Evolutionary conservation across 1,284 basidiomycete species (phyloP).

Genomic region (Peniophora sp.): DNA sequence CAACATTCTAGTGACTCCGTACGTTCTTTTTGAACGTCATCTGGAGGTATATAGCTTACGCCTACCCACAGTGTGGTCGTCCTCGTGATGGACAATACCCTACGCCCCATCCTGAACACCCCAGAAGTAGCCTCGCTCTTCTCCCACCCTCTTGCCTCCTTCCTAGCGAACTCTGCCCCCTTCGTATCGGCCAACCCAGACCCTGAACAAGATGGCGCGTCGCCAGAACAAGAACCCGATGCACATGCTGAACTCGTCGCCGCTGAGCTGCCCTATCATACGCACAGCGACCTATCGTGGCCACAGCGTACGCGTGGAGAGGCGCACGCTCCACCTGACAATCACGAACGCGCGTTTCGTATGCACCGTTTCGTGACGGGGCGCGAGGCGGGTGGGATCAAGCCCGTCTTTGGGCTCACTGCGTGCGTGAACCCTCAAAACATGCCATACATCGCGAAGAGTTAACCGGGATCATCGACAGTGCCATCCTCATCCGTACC

Average conservation of each 20-base stretch:
- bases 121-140: slow-evolving; percentile 75
- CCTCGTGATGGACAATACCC: slow-evolving; percentile 64
- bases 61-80: slow-evolving; percentile 60
- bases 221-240: slow-evolving; percentile 4
- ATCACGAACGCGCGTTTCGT: slow-evolving; percentile 28
- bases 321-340: slow-evolving; percentile 10
- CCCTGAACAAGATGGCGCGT: slow-evolving; percentile 1
- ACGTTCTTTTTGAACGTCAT: slow-evolving; percentile 21
- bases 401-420: slow-evolving; percentile 78
- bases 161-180: slow-evolving; percentile 61
- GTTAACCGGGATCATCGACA: slow-evolving; percentile 18
- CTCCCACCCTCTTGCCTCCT: slow-evolving; percentile 71
- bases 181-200: slow-evolving; percentile 2
- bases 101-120: slow-evolving; percentile 71
- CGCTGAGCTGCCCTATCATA: slow-evolving; percentile 59
- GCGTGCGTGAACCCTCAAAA: slow-evolving; percentile 41
- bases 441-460: neutral
- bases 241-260: slow-evolving; percentile 36
- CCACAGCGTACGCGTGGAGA: slow-evolving; percentile 22
- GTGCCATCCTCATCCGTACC: slow-evolving; percentile 63
- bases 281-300: slow-evolving; percentile 47
- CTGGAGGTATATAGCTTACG: neutral
- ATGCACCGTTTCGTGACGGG: slow-evolving; percentile 79
- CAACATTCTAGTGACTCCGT: slow-evolving; percentile 75
- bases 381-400: slow-evolving; percentile 70